phyloP scores from a whole-genome alignment of 2,329 filamentous ascomycete genomes.

The Colletotrichum ledebouriae region DNA sequence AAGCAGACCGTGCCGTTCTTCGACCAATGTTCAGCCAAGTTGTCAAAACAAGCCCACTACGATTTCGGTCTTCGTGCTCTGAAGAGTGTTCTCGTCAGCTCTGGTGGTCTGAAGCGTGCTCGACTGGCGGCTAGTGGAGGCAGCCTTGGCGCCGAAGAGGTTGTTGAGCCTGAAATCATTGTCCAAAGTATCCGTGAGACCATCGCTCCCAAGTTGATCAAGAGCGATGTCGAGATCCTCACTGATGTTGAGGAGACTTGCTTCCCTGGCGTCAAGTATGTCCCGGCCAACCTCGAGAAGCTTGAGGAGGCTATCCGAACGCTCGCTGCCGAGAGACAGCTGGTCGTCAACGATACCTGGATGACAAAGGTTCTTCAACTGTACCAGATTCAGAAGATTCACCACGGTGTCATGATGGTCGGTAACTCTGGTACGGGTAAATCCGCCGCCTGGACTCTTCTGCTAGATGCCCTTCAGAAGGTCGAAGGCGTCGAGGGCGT shows the following conservation, averaged over 20 bases:
- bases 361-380: constrained; percentile 97
- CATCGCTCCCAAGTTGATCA: constrained; percentile 96
- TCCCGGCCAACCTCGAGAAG: constrained; percentile 86
- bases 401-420: constrained; percentile 99
- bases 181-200: constrained; percentile 99
- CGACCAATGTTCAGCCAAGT: constrained; percentile 82
- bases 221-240: constrained; percentile 91
- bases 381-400: constrained; percentile 97
- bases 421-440: constrained; percentile 98
- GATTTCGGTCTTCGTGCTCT: constrained; percentile 97
- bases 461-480: constrained; percentile 90
- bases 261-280: constrained; percentile 94
- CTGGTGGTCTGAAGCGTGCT: constrained; percentile 92
- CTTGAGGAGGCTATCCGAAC: constrained; percentile 85
- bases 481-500: constrained; percentile 95
- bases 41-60: constrained; percentile 98
- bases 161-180: constrained; percentile 95
- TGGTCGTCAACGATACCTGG: constrained; percentile 94
- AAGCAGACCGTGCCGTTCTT: constrained; percentile 99
- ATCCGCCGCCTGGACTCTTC: constrained; percentile 92
- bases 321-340: constrained; percentile 85
- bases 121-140: constrained; percentile 73
- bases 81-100: constrained; percentile 98
- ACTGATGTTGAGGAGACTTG: constrained; percentile 83
- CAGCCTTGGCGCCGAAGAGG: constrained; percentile 73